Evolutionary conservation across 2,329 filamentous ascomycete genomes (phyloP).

Genomic region (Pseudogymnoascus sp.): DNA sequence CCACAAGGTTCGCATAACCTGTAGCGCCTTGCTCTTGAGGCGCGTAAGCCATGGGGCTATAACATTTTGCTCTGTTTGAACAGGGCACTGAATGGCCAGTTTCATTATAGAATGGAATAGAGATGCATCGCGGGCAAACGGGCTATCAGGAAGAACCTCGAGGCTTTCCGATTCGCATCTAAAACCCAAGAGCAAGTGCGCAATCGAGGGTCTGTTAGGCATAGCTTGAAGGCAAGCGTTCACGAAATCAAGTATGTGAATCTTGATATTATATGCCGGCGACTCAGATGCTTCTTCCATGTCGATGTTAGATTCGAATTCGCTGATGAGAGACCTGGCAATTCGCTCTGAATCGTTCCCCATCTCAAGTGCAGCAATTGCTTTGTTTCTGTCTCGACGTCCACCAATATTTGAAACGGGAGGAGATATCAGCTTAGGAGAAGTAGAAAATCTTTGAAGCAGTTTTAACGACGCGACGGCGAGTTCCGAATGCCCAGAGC

Average conservation of each 20-base stretch:
- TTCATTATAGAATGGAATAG: conserved; percentile 77
- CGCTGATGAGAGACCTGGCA: conserved; percentile 61
- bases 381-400: conserved; percentile 67
- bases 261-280: conserved; percentile 72
- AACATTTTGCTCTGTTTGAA: conserved; percentile 49
- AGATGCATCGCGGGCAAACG: conserved; percentile 66
- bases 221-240: conserved; percentile 71
- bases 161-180: conserved; percentile 66
- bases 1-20: conserved; percentile 77
- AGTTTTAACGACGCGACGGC: conserved; percentile 75
- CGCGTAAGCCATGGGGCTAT: conserved; percentile 64
- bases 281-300: conserved; percentile 63
- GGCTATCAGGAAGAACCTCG: conserved; percentile 58
- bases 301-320: conserved; percentile 65
- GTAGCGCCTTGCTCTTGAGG: conserved; percentile 62
- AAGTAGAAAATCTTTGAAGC: conserved; percentile 79
- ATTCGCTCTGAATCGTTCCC: conserved; percentile 77
- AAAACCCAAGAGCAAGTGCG: conserved; percentile 86
- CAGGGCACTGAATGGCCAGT: conserved; percentile 64
- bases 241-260: conserved; percentile 79
- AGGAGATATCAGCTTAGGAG: conserved; percentile 65
- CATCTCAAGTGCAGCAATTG: conserved; percentile 80
- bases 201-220: conserved; percentile 74
- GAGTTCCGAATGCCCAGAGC: conserved; percentile 73
- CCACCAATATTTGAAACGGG: conserved; percentile 53